Evolutionary conservation across 257 asterid genomes (phyloP).

Genomic region (Solanum piurae): DNA sequence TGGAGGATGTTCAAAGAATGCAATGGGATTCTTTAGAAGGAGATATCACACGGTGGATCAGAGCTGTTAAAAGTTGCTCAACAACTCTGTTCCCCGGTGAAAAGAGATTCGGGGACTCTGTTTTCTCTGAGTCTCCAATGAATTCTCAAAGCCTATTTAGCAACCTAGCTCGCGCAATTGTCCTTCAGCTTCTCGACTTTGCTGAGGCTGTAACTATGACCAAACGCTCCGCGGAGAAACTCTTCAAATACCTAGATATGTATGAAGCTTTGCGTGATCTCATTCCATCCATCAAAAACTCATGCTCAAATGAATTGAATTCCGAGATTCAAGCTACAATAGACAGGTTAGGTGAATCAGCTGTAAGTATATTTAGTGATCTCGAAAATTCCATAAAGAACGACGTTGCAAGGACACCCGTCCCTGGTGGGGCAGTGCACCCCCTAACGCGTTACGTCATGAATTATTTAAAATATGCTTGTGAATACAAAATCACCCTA

Average conservation of each 20-base stretch:
- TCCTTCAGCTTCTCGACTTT: constrained; percentile 69
- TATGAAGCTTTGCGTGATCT: constrained; percentile 48
- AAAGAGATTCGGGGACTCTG: constrained; percentile 30
- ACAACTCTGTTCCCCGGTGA: constrained; percentile 45
- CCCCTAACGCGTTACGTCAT: constrained; percentile 87
- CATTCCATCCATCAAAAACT: constrained; percentile 26
- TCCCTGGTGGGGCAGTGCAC: constrained; percentile 92
- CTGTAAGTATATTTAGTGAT: constrained; percentile 51
- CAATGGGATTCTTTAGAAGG: constrained; percentile 56
- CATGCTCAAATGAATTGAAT: constrained; percentile 16
- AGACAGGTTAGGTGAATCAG: constrained; percentile 57
- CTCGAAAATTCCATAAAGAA: constrained; percentile 55
- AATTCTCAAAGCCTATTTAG: constrained; percentile 22
- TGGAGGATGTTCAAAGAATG: constrained; percentile 58
- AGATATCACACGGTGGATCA: constrained; percentile 66
- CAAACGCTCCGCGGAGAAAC: constrained; percentile 66
- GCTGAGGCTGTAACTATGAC: constrained; percentile 66
- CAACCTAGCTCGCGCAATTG: constrained; percentile 49
- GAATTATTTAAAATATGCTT: constrained; percentile 58
- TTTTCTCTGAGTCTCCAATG: constrained; percentile 38
- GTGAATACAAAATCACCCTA: constrained; percentile 54
- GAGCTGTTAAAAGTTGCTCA: constrained; percentile 35
- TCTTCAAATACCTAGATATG: constrained; percentile 68
- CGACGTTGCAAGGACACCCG: constrained; percentile 43
- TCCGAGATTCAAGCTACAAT: constrained; percentile 33